Evolutionary conservation across 73 alveolate genomes (phyloP).

Genomic region (Breviolum minutum): DNA sequence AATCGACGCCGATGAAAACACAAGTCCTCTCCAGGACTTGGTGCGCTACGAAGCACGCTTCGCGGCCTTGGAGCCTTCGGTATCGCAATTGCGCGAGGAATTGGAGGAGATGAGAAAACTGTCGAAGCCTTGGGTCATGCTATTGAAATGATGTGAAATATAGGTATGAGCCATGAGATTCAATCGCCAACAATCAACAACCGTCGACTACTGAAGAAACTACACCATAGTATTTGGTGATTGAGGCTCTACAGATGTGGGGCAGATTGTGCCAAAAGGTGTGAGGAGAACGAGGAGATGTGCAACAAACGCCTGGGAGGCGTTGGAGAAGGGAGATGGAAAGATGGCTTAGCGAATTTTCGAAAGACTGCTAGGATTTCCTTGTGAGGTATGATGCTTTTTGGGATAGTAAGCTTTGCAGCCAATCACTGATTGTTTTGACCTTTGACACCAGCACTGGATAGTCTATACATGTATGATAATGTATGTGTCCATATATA

Average conservation of each 20-base stretch:
- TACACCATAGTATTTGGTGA: not conserved
- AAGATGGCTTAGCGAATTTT: too few species aligned
- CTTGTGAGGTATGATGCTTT: too few species aligned
- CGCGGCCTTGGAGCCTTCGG: slow-evolving; percentile 57
- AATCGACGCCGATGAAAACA: not conserved
- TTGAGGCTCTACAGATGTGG: slow-evolving; percentile 34
- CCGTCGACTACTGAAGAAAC: too few species aligned
- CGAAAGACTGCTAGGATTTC: too few species aligned
- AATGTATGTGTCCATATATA: too few species aligned
- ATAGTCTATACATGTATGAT: too few species aligned
- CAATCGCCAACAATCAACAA: too few species aligned
- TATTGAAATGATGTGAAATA: not conserved
- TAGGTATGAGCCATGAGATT: too few species aligned
- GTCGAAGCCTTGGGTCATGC: not conserved
- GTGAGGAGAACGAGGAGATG: slow-evolving; percentile 71
- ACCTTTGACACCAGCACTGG: too few species aligned
- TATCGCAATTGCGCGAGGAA: slow-evolving; percentile 48
- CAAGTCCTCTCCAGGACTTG: not conserved
- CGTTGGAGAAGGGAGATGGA: too few species aligned
- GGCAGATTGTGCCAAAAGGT: slow-evolving; percentile 39
- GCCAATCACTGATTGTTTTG: too few species aligned
- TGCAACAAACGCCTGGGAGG: slow-evolving; percentile 58
- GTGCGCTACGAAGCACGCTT: slow-evolving; percentile 33
- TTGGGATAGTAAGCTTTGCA: too few species aligned
- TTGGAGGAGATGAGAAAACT: slow-evolving; percentile 56